These are phyloP conservation scores for Volvox africanus DNA, from an alignment of 139 green algal genomes.

Conservation along the genomic window DNA sequence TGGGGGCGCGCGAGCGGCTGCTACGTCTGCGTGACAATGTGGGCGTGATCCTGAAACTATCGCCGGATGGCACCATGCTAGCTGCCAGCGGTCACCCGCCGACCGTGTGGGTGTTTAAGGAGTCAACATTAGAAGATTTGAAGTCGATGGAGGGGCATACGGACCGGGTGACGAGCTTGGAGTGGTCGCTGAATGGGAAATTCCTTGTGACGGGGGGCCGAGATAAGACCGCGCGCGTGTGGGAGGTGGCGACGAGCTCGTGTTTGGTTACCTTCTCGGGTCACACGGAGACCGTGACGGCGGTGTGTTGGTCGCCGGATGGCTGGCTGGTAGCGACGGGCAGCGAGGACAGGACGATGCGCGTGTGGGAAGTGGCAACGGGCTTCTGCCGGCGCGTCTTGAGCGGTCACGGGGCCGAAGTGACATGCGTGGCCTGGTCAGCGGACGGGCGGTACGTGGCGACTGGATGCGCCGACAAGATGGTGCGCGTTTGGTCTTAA, in stretches of 20 bases:
- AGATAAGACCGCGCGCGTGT: not conserved
- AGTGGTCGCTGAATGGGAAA: not conserved
- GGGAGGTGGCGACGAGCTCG: not conserved
- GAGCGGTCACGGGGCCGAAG: not conserved
- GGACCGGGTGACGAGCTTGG: not conserved
- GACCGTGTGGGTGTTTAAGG: not conserved
- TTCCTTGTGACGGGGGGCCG: not conserved
- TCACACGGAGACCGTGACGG: not conserved
- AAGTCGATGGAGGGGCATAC: not conserved
- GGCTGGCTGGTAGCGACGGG: not conserved
- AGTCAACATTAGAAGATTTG: not conserved
- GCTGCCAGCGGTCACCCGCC: not conserved
- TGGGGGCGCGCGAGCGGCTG: not conserved
- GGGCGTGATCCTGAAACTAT: not conserved
- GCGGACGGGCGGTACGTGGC: not conserved
- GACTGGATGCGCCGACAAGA: not conserved
- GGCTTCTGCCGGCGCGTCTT: not conserved
- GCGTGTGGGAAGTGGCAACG: not conserved
- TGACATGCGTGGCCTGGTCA: not conserved
- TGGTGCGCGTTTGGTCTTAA: not conserved
- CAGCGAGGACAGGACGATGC: not conserved
- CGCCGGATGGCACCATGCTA: not conserved
- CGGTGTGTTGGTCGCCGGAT: not conserved
- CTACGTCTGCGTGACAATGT: not conserved
- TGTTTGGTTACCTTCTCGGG: not conserved